Evolutionary conservation across 192 early-diverging fungal genomes (phyloP), one percentile per base, ranked within the genome.

Genomic region (Coemansia sp.): DNA sequence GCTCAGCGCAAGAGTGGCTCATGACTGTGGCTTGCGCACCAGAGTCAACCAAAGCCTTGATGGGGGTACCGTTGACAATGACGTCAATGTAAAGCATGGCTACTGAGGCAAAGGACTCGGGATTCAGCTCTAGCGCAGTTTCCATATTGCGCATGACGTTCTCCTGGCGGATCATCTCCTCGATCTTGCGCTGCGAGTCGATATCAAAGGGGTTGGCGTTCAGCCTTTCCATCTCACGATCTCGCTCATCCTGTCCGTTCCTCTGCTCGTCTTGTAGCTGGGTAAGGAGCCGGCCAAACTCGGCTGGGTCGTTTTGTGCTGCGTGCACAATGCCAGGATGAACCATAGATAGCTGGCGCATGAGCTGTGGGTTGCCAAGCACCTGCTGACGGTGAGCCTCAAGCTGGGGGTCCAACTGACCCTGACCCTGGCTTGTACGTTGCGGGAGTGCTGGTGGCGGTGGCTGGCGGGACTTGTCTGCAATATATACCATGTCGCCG

Each of bases 31-130:
- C 92, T 66, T 98, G 97, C 11, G 97, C 97, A 7, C 97, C 97
- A 24, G 96, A 96, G 74, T 99, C 97, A 0, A 99, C 95, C 80
- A 99, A 90, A 0, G 97, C 96, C 71, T 96, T 95, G 16, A 98
- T 79, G 1, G 88, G 88, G 41, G 87, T 86, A n/a, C 91, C 91
- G 80, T 99, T 99, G 55, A 99, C 93, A 74, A 92, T 86, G 16
- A 89, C 89, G 71, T 92, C 79, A 29, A 99, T 92, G 78, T 97
- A 99, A 27, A 99, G 89, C 90, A 97, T 94, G 1, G 91, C 88
- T 13, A 96, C 92, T 74, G 88, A 79, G 18, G 92, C 95, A 87
- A 99, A 99, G 5, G 93, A 89, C 78, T 99, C 97, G 7, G 97
- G 97, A 69, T 95, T 92, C 74, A 92, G 87, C 73, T 99, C 97